Evolutionary conservation across 176 grass and related monocot species (phyloP).

Genomic region (Ensete ventricosum): DNA sequence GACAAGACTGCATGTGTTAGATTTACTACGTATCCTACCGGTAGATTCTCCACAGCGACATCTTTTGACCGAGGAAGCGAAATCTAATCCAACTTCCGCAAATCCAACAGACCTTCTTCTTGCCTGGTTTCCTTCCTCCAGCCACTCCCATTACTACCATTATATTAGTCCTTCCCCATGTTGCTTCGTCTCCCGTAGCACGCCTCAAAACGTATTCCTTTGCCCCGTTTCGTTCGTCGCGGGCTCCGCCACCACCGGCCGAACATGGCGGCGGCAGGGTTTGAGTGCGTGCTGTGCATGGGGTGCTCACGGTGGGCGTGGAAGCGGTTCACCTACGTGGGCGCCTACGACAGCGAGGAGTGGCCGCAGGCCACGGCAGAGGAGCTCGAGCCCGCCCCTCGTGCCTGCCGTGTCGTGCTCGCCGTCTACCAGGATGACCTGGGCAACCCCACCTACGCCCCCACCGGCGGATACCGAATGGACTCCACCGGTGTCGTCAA

Average conservation of each 20-base stretch:
- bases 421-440: conserved; percentile 60
- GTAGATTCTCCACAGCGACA: too few species aligned
- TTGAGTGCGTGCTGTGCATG: conserved; percentile 77
- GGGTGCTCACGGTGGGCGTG: conserved; percentile 77
- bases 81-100: too few species aligned
- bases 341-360: conserved; percentile 93
- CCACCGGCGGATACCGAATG: conserved; percentile 25
- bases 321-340: conserved; percentile 83
- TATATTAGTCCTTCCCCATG: too few species aligned
- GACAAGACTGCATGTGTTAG: too few species aligned
- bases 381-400: conserved; percentile 71
- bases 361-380: conserved; percentile 46
- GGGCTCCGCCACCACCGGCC: conserved; percentile 7
- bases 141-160: too few species aligned
- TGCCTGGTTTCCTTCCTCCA: too few species aligned
- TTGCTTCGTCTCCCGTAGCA: too few species aligned
- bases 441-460: conserved; percentile 36
- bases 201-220: neutral
- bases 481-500: conserved; percentile 45
- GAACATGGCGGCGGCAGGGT: conserved; percentile 11
- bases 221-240: conserved; percentile 56
- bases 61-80: too few species aligned
- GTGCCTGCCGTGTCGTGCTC: conserved; percentile 60
- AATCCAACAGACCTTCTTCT: too few species aligned
- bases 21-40: too few species aligned